phyloP scores from a whole-genome alignment of 306 rosid species.

The Cucumis sativus region DNA sequence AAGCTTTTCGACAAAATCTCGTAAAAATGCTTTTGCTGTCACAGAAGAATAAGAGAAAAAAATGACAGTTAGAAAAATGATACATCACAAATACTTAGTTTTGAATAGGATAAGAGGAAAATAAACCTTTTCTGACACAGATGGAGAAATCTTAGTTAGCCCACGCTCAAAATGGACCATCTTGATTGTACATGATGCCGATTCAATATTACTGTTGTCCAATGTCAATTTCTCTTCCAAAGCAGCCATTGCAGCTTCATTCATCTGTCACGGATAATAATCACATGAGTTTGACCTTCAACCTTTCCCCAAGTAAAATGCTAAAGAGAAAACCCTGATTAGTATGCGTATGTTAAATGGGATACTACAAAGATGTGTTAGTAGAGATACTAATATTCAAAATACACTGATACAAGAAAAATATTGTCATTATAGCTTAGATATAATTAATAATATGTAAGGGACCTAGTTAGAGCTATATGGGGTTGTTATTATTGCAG shows the following conservation, averaged over 20 bases:
- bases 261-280: neutral
- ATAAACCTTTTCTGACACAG: neutral
- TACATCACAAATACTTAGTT: neutral
- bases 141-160: neutral
- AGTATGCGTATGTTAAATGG: no score
- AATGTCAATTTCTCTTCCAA: neutral
- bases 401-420: no score
- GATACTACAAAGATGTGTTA: no score
- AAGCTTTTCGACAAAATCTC: constrained; percentile 1
- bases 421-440: no score
- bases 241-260: constrained; percentile 7
- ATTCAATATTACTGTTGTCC: neutral
- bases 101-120: neutral
- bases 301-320: neutral
- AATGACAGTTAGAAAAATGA: neutral
- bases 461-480: no score
- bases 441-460: no score
- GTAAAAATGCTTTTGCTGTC: neutral
- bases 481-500: no score
- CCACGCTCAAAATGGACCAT: neutral
- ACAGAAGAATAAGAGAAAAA: neutral
- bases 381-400: no score
- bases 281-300: neutral
- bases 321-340: neutral
- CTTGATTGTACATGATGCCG: neutral